Evolutionary conservation across 768 basidiomycete species (phyloP).

Genomic region (Kwoniella dejecticola): DNA sequence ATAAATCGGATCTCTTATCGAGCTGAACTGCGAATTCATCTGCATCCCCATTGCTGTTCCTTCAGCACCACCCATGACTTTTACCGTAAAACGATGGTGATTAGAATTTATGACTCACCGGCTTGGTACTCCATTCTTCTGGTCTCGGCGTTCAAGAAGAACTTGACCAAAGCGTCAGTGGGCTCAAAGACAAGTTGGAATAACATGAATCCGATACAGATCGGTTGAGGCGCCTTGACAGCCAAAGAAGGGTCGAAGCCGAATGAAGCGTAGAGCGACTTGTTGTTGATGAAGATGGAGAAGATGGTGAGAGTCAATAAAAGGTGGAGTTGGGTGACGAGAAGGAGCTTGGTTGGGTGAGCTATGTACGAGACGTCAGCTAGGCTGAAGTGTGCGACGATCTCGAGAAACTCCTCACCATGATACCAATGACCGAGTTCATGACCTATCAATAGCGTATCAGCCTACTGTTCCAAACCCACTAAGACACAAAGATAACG

Average conservation of each 20-base stretch:
- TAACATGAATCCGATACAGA: conserved; percentile 56
- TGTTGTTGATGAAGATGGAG: conserved; percentile 56
- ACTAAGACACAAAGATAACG: conserved; percentile 2
- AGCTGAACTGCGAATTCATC: conserved; percentile 83
- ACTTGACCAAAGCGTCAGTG: conserved; percentile 53
- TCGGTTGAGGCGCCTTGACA: conserved; percentile 46
- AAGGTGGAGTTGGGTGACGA: conserved; percentile 82
- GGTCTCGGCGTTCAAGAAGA: conserved; percentile 74
- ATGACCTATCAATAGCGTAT: conserved; percentile 63
- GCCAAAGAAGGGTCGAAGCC: conserved; percentile 49
- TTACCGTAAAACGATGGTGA: no score
- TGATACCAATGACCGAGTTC: conserved; percentile 97
- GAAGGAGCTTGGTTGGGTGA: conserved; percentile 86
- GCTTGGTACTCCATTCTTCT: conserved; percentile 91
- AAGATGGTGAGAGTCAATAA: conserved; percentile 65
- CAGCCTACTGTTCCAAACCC: neutral
- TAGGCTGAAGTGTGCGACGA: no score
- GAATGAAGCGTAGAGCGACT: conserved; percentile 52
- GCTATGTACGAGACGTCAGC: conserved; percentile 41
- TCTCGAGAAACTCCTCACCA: no score
- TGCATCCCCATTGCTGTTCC: conserved; percentile 62
- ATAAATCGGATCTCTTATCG: conserved; percentile 59
- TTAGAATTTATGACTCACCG: conserved; percentile 66
- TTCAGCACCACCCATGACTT: no score
- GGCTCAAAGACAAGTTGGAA: conserved; percentile 55